Evolutionary conservation across 2,329 filamentous ascomycete genomes (phyloP).

Genomic region (Raffaelea albimanens): DNA sequence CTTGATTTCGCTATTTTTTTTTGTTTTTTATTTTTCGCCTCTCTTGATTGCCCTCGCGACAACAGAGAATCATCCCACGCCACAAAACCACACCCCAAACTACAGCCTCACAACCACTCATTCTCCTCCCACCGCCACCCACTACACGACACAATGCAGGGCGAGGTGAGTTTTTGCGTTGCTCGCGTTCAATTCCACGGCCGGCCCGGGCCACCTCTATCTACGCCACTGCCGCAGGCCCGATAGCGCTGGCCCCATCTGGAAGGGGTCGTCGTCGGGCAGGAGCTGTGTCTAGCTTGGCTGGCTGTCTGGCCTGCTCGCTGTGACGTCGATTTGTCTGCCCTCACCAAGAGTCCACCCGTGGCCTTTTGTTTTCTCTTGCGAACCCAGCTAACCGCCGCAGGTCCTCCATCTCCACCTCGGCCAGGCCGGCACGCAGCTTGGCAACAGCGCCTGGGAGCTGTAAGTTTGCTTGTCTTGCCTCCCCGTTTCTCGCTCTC

Average conservation of each 20-base stretch:
- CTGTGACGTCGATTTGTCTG: constrained; percentile 2
- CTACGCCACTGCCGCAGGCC: not conserved
- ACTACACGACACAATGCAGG: constrained; percentile 38
- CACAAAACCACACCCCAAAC: too few relatives aligned
- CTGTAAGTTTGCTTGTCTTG: constrained; percentile 41
- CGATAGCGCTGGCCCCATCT: too few relatives aligned
- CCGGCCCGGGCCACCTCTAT: too few relatives aligned
- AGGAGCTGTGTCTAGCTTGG: too few relatives aligned
- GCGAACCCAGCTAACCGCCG: not conserved
- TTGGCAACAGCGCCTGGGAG: constrained; percentile 68
- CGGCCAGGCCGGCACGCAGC: constrained; percentile 63
- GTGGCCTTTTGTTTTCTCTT: not conserved
- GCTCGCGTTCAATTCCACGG: not conserved
- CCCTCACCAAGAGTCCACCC: not conserved
- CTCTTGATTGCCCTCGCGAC: not conserved
- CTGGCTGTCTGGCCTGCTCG: not conserved
- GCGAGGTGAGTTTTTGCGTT: constrained; percentile 37
- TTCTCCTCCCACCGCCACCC: not conserved
- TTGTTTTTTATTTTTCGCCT: too few relatives aligned
- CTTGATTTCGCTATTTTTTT: too few relatives aligned
- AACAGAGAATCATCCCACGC: not conserved
- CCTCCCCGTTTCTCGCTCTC: constrained; percentile 5
- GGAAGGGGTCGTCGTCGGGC: too few relatives aligned
- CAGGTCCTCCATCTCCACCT: constrained; percentile 56
- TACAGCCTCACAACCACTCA: too few relatives aligned